Percentiles rank a stretch among this genome's conserved stretches.
Evolutionary conservation across 768 basidiomycete species (phyloP).

Genomic region (Nidula microcarpa): DNA sequence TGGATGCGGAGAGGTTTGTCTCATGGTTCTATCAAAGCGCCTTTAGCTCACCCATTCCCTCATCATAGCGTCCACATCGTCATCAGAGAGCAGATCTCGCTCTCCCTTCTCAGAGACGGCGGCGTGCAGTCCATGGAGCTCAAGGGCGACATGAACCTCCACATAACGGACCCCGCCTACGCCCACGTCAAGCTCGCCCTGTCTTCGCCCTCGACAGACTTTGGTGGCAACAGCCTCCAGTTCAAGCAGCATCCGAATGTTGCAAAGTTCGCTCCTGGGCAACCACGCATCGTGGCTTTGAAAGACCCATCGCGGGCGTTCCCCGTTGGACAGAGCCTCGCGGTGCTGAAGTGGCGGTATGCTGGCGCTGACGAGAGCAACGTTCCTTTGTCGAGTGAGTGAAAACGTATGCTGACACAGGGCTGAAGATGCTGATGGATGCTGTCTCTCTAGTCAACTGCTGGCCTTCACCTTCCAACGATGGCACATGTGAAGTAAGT

Average conservation of each 20-base stretch:
- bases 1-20: conserved; percentile 71
- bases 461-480: conserved; percentile 92
- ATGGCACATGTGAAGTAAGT: conserved; percentile 91
- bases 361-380: conserved; percentile 87
- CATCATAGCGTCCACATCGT: conserved; percentile 73
- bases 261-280: conserved; percentile 72
- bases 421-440: conserved; percentile 2
- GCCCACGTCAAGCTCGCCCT: conserved; percentile 72
- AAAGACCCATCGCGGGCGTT: conserved; percentile 83
- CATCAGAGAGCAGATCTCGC: conserved; percentile 79
- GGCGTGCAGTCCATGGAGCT: conserved; percentile 88
- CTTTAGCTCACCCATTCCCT: conserved; percentile 1
- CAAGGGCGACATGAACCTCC: conserved; percentile 92
- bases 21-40: neutral
- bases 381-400: conserved; percentile 87
- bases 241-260: conserved; percentile 98
- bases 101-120: conserved; percentile 85
- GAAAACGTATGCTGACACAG: neutral
- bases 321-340: conserved; percentile 83
- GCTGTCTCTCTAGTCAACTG: conserved; percentile 71
- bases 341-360: conserved; percentile 92
- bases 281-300: conserved; percentile 65
- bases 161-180: conserved; percentile 72
- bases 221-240: conserved; percentile 68
- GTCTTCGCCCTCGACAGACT: conserved; percentile 48